Evolutionary conservation across 164 flowering plant species (phyloP).

Genomic region (Vitis rupestris): DNA sequence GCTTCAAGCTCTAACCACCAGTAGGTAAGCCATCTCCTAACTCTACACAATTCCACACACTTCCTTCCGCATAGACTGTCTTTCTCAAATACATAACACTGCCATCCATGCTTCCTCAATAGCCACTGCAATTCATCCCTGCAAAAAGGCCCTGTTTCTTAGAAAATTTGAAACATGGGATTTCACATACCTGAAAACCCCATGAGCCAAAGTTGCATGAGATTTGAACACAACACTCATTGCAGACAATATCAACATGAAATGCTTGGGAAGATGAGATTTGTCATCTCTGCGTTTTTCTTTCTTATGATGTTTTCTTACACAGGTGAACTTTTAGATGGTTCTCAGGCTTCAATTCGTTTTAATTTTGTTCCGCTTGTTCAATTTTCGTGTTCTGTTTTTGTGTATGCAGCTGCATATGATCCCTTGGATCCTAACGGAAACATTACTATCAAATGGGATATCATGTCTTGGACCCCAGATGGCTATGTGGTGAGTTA

Average conservation of each 20-base stretch:
- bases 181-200: conserved; percentile 5
- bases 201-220: conserved; percentile 2
- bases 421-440: conserved; percentile 64
- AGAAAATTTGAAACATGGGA: conserved; percentile 9
- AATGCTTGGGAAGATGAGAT: conserved; percentile 25
- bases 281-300: conserved; percentile 19
- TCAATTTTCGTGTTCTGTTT: conserved; percentile 11
- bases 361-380: background rate
- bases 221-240: background rate
- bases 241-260: background rate
- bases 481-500: conserved; percentile 68
- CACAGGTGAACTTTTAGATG: conserved; percentile 32
- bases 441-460: conserved; percentile 67
- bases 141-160: background rate
- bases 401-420: conserved; percentile 42
- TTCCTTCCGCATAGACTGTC: conserved; percentile 6
- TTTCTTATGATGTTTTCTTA: conserved; percentile 26
- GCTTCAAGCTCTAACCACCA: conserved; percentile 32
- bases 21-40: conserved; percentile 44
- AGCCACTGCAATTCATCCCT: background rate
- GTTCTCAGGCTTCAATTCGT: background rate
- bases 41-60: conserved; percentile 3
- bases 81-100: conserved; percentile 14
- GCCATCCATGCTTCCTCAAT: background rate
- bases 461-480: conserved; percentile 61